Evolutionary conservation across 441 rosid genomes (phyloP), one percentile per base, ranked within the genome.

Genomic region (Bocquillonia castaneifolia): DNA sequence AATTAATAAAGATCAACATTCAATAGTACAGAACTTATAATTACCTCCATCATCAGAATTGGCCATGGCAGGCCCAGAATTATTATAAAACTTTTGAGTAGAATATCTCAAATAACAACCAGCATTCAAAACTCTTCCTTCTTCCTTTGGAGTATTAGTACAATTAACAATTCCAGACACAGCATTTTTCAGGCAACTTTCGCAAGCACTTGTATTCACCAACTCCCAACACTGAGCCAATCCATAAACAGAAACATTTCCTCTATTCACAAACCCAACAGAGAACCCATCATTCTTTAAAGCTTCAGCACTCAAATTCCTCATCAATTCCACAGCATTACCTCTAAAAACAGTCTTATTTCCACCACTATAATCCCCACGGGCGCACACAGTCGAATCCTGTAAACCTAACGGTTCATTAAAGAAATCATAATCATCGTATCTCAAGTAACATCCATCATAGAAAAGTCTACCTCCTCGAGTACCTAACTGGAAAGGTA

Each of bases 171-270:
- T 82, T 32, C 54, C 66, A 13, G 77, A 70, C 3, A 62, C 78
- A 5, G 92, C 88, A 62, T 84, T 77, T 22, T 64, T 60, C 62
- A 93, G 80, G 77, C 98, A 93, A 64, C 64, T 72, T 72, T 20
- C 77, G 68, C 97, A 93, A 12, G 75, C 82, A 67, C 80, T 85
- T 0, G 69, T 40, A 60, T 72, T 82, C 17, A 88, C 75, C 10
- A 75, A 60, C 65, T 85, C 82, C 98, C 98, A 93, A 71, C 97
- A 93, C 77, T 93, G 98, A 67, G 92, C 98, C 76, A 93, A 70
- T 40, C 93, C 98, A 72, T 84, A 89, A 83, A 84, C 94, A 45
- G 87, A 75, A 59, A 74, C 79, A 81, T 90, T 86, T 71, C 75
- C 78, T 59, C 69, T 77, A 42, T 67, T 64, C 77, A 82, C 84